A percentile compares a stretch with the other conserved stretches of the same genome.
phyloP scores from a whole-genome alignment of 2,329 filamentous ascomycete species.

The Coleophoma cylindrospora region DNA sequence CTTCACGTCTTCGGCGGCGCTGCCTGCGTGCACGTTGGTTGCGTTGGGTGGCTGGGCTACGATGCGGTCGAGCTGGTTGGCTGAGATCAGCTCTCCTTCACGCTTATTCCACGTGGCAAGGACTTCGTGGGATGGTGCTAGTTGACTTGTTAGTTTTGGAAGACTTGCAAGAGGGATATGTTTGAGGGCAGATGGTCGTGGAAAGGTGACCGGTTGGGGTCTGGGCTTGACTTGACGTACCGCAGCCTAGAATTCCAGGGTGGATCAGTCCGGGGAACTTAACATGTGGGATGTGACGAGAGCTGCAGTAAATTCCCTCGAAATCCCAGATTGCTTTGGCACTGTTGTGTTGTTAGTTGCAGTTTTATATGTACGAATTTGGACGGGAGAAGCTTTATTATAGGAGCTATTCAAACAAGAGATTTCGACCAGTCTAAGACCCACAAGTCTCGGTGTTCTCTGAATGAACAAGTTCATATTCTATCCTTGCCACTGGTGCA shows the following conservation, averaged over 20 bases:
- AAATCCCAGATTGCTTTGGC: conserved; percentile 76
- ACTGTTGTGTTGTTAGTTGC: conserved; percentile 25
- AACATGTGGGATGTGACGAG: conserved; percentile 80
- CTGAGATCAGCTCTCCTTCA: conserved; percentile 73
- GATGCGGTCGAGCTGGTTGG: conserved; percentile 59
- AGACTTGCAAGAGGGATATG: too few species aligned
- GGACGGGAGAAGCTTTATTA: too few species aligned
- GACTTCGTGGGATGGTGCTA: conserved; percentile 63
- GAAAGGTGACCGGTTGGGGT: too few species aligned
- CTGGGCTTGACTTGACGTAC: conserved; percentile 25
- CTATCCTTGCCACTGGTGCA: too few species aligned
- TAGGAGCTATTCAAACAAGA: too few species aligned
- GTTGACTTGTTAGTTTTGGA: neutral
- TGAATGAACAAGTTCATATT: too few species aligned
- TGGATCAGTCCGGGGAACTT: conserved; percentile 88
- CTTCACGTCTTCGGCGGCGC: conserved; percentile 50
- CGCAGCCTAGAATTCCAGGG: conserved; percentile 86
- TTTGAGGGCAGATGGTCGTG: neutral
- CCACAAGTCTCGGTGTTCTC: too few species aligned
- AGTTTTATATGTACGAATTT: too few species aligned
- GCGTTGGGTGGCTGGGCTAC: conserved; percentile 76
- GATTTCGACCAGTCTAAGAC: too few species aligned
- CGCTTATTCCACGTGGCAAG: conserved; percentile 79
- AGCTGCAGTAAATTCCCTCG: conserved; percentile 75
- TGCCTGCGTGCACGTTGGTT: conserved; percentile 68